Evolutionary conservation across 352 stramenopile genomes (phyloP), one percentile per base, ranked within the genome.

Genomic region (Phytophthora foliorum): DNA sequence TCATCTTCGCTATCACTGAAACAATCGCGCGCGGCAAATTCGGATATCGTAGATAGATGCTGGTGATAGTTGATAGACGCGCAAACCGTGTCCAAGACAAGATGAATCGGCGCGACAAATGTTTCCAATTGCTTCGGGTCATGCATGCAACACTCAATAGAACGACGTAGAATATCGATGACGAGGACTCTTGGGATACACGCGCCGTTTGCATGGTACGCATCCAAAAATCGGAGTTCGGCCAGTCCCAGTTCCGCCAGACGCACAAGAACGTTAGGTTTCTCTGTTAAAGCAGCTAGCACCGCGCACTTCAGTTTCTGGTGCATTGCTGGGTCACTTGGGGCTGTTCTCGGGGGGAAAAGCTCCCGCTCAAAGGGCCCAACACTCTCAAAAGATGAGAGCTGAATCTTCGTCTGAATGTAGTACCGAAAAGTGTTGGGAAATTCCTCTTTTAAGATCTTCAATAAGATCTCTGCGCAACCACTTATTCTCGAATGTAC

Each of bases 341-440:
- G 80, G 19, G 79, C 60, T 24, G 77, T 76, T 45, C 75, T 86
- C 1, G 75, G 69, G 3, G 86, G 82, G 42, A 91, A 92, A 1
- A 94, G 68, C 56, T 92, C 84, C 0, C 74, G 72, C 45, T 94
- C 86, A 69, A 91, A 94, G 0, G 79, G 29, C 22, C 87, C 81
- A 1, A 94, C 81, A n/a, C 73, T 89, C 38, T 94, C 86, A 55
- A 88, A 94, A 13, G 86, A 94, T 14, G 84, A 78, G 9, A 94
- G 36, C 49, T 92, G 86, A 34, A 91, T 66, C 34, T 78, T 88
- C 2, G 80, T 79, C 49, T 92, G 84, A 21, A 89, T 88, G 51
- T 82, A 91, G 44, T 91, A 94, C 17, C 81, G 75, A 56, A 92
- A 92, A 21, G 86, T 94, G 55, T 94, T 92, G 1, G 86, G 86